Base-by-base conservation (phyloP, 805 yeast species). In the Sugiyamaella lignohabitans region DNA sequence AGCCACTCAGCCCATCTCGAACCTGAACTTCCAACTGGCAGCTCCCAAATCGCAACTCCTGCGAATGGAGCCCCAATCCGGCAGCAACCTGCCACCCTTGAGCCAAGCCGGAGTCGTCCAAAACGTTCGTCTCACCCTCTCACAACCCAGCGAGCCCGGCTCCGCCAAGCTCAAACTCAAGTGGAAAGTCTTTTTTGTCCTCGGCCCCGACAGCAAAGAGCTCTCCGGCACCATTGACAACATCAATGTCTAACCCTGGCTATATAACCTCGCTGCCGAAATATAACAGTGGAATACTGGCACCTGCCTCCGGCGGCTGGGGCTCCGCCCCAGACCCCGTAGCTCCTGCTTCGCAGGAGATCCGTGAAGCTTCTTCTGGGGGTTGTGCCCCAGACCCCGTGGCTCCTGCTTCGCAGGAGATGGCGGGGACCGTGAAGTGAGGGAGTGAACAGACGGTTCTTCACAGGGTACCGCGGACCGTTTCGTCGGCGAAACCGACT, bases 141-240 rank as follows among this genome's bases (percentile, higher is more conserved):
- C 50, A 8, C 44, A 48, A 11, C 40, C 54, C 17, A 40, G 47
- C 18, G 46, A 49, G 5, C 48, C 45, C 18, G 40, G 46, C 3
- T 62, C 64, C 11, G 66, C 70, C n/a, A 40, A 22, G 23, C 63
- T 83, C 54, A 85, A 84, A 63, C 71, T 87, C 49, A 83, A 86
- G 63, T 87, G 89, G 91, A 84, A 82, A 62, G 73, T 76, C 20
- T 75, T 75, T 47, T 86, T 76, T 60, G 55, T 58, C 8, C 60
- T 73, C 6, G 76, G 74, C 45, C 77, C 79, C n/a, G 60, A 62
- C 19, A 61, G 64, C 5, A 64, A 64, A 18, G 81, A 75, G 54
- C 84, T 79, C 53, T 72, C 79, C 6, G 87, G 87, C 5, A 78
- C 80, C 20, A 67, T 67, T 4, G 58, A 62, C 21, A 48, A 48